Percentiles rank a stretch among this genome's conserved stretches.
phyloP scores from a whole-genome alignment of 495 filamentous ascomycete species.

The Neurospora sp. region DNA sequence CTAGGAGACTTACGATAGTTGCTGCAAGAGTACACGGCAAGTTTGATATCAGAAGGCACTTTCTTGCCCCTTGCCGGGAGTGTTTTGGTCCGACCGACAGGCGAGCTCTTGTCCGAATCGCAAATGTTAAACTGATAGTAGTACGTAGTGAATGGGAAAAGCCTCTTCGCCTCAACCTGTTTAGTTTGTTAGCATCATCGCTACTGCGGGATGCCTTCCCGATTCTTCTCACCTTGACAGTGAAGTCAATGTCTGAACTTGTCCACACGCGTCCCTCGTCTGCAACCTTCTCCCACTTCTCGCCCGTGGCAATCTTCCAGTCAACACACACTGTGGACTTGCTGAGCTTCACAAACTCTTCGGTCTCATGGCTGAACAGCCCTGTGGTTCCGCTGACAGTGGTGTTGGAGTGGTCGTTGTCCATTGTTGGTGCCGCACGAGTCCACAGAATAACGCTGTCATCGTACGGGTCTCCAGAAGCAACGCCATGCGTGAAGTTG shows the following conservation, averaged over 20 bases:
- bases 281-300: constrained; percentile 17
- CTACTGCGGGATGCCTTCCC: neutral
- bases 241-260: constrained; percentile 58
- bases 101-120: constrained; percentile 32
- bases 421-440: constrained; percentile 44
- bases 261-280: constrained; percentile 42
- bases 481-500: constrained; percentile 59
- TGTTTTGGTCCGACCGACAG: constrained; percentile 46
- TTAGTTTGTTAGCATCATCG: neutral
- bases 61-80: constrained; percentile 32
- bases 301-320: constrained; percentile 35
- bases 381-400: constrained; percentile 45
- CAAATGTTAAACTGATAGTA: constrained; percentile 49
- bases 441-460: constrained; percentile 61
- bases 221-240: constrained; percentile 42
- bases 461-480: constrained; percentile 59
- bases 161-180: constrained; percentile 48
- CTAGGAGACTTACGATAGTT: constrained; percentile 39
- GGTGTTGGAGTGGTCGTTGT: constrained; percentile 45
- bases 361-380: constrained; percentile 47
- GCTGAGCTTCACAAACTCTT: constrained; percentile 29
- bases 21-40: constrained; percentile 49
- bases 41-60: constrained; percentile 28
- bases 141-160: constrained; percentile 52
- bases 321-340: constrained; percentile 50